A percentile compares a stretch with the other conserved stretches of the same genome.
Evolutionary conservation across 1,284 basidiomycete genomes (phyloP).

Genomic region (Apiotrichum laibachii): DNA sequence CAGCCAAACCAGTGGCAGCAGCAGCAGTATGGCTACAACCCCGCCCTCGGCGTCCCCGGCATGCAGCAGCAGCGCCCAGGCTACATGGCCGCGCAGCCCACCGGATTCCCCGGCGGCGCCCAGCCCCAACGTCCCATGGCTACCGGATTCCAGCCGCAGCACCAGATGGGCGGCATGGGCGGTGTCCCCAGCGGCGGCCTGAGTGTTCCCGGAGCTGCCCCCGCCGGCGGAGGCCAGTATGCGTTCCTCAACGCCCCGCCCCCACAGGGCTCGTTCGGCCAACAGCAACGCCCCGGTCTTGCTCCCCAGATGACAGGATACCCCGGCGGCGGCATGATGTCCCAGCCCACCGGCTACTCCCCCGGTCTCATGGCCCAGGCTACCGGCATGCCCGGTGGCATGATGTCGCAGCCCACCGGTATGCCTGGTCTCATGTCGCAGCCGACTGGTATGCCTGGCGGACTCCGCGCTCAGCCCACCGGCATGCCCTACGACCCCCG

Average conservation of each 20-base stretch:
- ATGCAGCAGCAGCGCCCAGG: slow-evolving; percentile 30
- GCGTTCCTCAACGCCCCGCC: slow-evolving; percentile 51
- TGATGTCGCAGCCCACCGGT: slow-evolving; percentile 74
- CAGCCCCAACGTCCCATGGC: slow-evolving; percentile 56
- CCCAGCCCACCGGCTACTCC: slow-evolving; percentile 53
- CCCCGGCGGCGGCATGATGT: slow-evolving; percentile 42
- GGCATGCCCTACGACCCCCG: slow-evolving; percentile 64
- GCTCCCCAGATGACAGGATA: slow-evolving; percentile 37
- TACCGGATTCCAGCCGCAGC: slow-evolving; percentile 47
- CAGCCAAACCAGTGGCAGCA: slow-evolving; percentile 37
- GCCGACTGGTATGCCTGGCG: slow-evolving; percentile 60
- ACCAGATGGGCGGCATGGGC: slow-evolving; percentile 17
- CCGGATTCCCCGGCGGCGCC: slow-evolving; percentile 28
- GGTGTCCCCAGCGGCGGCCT: neutral
- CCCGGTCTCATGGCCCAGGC: slow-evolving; percentile 64
- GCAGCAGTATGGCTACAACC: slow-evolving; percentile 30
- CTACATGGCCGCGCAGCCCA: slow-evolving; percentile 35
- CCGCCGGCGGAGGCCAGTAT: slow-evolving; percentile 26
- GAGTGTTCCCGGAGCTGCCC: slow-evolving; percentile 8
- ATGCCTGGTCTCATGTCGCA: slow-evolving; percentile 62
- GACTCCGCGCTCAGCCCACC: slow-evolving; percentile 42
- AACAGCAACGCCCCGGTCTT: slow-evolving; percentile 27
- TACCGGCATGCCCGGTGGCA: slow-evolving; percentile 60
- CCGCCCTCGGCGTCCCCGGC: slow-evolving; percentile 12
- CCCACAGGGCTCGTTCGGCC: slow-evolving; percentile 24